Percentiles rank a stretch among this genome's conserved stretches.
phyloP scores from a whole-genome alignment of 108 stramenopile genomes.

The Schizochytrium sp. region DNA sequence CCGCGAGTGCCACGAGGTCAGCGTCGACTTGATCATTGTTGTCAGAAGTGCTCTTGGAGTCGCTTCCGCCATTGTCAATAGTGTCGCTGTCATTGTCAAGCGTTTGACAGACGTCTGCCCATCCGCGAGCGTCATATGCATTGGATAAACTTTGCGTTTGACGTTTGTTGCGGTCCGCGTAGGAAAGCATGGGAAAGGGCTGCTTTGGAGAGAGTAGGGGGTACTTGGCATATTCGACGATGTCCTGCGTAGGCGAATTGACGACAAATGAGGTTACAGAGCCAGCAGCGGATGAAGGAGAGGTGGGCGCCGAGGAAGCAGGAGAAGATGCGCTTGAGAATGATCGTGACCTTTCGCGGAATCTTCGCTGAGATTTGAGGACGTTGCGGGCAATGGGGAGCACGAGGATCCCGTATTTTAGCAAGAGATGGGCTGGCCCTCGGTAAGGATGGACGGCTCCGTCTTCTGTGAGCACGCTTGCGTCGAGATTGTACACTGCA shows the following conservation, averaged over 20 bases:
- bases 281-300: neutral
- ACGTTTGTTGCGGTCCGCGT: neutral
- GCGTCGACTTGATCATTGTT: too few relatives aligned
- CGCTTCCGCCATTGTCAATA: too few relatives aligned
- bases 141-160: neutral
- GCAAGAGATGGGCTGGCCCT: neutral
- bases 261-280: neutral
- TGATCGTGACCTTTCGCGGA: neutral
- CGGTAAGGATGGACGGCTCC: neutral
- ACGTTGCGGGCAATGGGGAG: neutral
- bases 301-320: neutral
- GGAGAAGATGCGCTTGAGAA: neutral
- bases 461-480: neutral
- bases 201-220: neutral
- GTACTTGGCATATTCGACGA: neutral
- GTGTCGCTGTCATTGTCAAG: too few relatives aligned
- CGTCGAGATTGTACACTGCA: neutral
- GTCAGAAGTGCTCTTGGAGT: too few relatives aligned
- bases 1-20: too few relatives aligned
- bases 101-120: too few relatives aligned
- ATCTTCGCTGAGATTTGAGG: neutral
- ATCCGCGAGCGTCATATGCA: too few relatives aligned
- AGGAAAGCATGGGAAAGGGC: neutral
- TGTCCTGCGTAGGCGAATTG: neutral
- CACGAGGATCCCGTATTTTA: neutral